A percentile compares a stretch with the other conserved stretches of the same genome.
phyloP scores from a whole-genome alignment of 2,329 filamentous ascomycete genomes.

The Curvularia lunata region DNA sequence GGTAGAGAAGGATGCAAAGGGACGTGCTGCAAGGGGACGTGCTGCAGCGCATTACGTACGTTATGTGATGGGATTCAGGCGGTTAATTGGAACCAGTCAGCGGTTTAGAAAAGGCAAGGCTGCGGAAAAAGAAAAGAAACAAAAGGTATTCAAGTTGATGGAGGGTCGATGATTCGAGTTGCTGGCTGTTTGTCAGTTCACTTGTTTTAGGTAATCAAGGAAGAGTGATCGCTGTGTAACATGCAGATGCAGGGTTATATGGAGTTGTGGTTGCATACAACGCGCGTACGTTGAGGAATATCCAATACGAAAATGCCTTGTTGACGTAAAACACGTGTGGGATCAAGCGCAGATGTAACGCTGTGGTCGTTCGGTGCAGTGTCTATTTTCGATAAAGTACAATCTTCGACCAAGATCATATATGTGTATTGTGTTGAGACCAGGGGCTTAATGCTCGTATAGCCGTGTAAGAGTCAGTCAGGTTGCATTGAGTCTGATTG shows the following conservation, averaged over 20 bases:
- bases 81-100: not conserved
- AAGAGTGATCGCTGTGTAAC: not conserved
- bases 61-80: not conserved
- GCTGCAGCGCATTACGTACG: not conserved
- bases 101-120: not conserved
- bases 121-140: not conserved
- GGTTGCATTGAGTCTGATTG: not conserved
- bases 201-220: not conserved
- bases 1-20: not conserved
- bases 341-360: not conserved
- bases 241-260: not conserved
- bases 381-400: not conserved
- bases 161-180: too few species aligned
- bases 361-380: not conserved
- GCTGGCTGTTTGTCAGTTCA: too few species aligned
- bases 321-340: not conserved
- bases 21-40: not conserved
- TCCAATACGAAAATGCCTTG: not conserved
- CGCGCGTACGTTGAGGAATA: not conserved
- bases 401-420: not conserved
- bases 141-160: not conserved
- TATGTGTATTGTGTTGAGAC: not conserved
- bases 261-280: not conserved
- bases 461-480: not conserved
- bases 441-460: not conserved